Evolutionary conservation across 2,329 filamentous ascomycete species (phyloP).

Genomic region (Bipolaris sorokiniana): DNA sequence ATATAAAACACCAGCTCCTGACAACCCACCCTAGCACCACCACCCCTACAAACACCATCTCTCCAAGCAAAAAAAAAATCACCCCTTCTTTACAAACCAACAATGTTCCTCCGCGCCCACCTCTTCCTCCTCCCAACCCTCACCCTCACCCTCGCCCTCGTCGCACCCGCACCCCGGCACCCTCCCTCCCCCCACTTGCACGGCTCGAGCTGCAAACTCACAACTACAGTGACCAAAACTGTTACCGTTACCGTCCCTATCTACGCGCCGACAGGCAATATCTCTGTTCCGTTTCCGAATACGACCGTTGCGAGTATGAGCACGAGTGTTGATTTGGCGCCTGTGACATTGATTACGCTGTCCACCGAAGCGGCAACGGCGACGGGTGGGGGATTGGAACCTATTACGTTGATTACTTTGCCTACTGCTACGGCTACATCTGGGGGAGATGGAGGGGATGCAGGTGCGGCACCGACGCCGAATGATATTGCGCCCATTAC

Average conservation of each 20-base stretch:
- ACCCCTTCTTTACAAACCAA: not conserved
- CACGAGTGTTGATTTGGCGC: not conserved
- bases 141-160: not conserved
- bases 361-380: not conserved
- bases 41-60: not conserved
- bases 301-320: not conserved
- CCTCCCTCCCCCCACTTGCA: not conserved
- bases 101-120: not conserved
- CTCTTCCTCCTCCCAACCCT: not conserved
- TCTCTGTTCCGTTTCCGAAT: not conserved
- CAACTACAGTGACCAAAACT: not conserved
- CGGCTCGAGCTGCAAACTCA: not conserved
- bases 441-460: not conserved
- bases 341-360: not conserved
- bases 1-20: too few species aligned
- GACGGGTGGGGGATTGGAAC: not conserved
- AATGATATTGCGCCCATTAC: constrained; percentile 4
- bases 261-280: not conserved
- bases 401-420: constrained; percentile 5
- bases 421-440: not conserved
- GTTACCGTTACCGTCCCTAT: not conserved
- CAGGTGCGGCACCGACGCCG: not conserved
- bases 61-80: not conserved
- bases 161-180: not conserved
- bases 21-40: not conserved